Percentiles rank a stretch among this genome's conserved stretches.
phyloP scores from a whole-genome alignment of 371 early-diverging fungal species.

The Mucor irregularis region DNA sequence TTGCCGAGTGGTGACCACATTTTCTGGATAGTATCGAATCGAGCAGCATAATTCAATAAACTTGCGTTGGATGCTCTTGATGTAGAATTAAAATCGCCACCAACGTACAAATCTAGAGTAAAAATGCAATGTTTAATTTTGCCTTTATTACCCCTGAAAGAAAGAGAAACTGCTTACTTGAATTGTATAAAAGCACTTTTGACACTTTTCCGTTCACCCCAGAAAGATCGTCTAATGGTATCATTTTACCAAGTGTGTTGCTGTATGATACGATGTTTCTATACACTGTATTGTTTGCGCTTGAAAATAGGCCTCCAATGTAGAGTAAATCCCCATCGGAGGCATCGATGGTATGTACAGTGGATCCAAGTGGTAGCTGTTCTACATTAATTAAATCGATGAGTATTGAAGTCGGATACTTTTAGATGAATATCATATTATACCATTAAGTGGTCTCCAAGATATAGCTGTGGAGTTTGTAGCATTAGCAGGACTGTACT shows the following conservation, averaged over 20 bases:
- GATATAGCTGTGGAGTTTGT: slow-evolving; percentile 19
- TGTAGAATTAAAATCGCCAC: slow-evolving; percentile 33
- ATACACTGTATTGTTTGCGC: slow-evolving; percentile 18
- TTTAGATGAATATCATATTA: background rate
- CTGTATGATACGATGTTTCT: slow-evolving; percentile 34
- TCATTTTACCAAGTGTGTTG: slow-evolving; percentile 10
- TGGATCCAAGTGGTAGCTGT: slow-evolving; percentile 33
- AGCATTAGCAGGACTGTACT: slow-evolving; percentile 31
- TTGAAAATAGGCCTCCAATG: slow-evolving; percentile 38
- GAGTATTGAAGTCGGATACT: background rate
- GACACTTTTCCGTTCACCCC: slow-evolving; percentile 32
- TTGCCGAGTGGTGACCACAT: slow-evolving; percentile 25
- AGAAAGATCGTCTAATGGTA: slow-evolving; percentile 10
- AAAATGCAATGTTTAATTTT: background rate
- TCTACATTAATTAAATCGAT: slow-evolving; percentile 14
- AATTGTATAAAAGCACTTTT: slow-evolving; percentile 8
- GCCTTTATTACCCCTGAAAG: background rate
- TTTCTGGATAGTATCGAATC: slow-evolving; percentile 14
- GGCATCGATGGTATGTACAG: slow-evolving; percentile 35
- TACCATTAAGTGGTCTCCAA: slow-evolving; percentile 39
- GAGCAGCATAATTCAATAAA: slow-evolving; percentile 10
- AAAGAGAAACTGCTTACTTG: slow-evolving; percentile 19
- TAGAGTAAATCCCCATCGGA: slow-evolving; percentile 30
- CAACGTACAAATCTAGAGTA: slow-evolving; percentile 29
- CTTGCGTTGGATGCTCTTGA: background rate